Base-by-base conservation (phyloP, 176 grass and related monocot genomes). In the Typha latifolia region DNA sequence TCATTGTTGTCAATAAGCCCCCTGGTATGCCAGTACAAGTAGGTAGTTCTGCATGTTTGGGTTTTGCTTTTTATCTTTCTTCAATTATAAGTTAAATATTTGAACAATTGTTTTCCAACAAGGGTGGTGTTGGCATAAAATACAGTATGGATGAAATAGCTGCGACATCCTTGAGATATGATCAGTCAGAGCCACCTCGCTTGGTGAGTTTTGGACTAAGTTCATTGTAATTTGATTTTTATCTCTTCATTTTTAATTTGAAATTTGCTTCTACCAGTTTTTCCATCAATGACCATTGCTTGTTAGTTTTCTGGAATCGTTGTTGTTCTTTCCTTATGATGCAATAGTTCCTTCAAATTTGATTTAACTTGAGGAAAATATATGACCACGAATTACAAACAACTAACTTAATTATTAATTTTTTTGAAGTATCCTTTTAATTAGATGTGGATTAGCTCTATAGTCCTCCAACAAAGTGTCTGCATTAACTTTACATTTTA, bases 111-210 rank as follows among this genome's bases (percentile, higher is more conserved):
- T 74, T 83, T 49, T 64, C 15, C 65, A 4, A 73, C 75, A 52
- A 96, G 88, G 92, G 92, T 49, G 88, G 92, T 65, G 82, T 86
- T 81, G 82, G 82, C 62, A 91, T 96, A 55, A 83, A 87, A 81
- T 83, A 82, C 27, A 91, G 92, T 74, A 79, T 96, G 71, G 92
- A 96, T 81, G 61, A 67, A 65, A 68, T 96, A 22, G 87, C 87
- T 3, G 75, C 53, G 3, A 86, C 81, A 56, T 96, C 82, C 20
- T 73, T 85, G 64, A 84, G 79, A 63, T 84, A 91, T 48, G 76
- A 79, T 69, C 81, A 73, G 56, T 62, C 77, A 47, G 82, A 88
- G 62, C 52, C 61, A 32, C 92, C 92, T 82, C 70, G 87, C 56
- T 49, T 96, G 82, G 92, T 96, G 50, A 96, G 82, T 86, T 72